These are phyloP conservation scores for Tulasnella sp. DNA, from an alignment of 768 basidiomycete genomes.

Conservation along the genomic window DNA sequence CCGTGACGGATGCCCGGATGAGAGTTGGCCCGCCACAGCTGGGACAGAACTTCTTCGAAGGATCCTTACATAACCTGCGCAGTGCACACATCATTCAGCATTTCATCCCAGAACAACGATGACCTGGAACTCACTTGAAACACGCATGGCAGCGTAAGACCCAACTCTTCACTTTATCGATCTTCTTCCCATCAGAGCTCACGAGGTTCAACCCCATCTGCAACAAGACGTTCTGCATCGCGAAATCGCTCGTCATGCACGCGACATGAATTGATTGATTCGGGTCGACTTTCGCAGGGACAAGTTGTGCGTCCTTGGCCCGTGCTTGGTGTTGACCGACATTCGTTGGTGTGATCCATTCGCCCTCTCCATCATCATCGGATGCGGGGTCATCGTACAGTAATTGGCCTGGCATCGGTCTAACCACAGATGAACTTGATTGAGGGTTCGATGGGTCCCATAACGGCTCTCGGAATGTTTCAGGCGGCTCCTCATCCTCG, in stretches of 20 bases:
- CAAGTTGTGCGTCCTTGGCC: not conserved
- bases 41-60: constrained; percentile 91
- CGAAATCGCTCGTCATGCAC: constrained; percentile 98
- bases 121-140: constrained; percentile 69
- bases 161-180: constrained; percentile 89
- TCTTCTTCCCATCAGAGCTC: constrained; percentile 80
- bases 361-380: constrained; percentile 76
- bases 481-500: not conserved
- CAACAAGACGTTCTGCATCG: constrained; percentile 94
- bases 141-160: constrained; percentile 95
- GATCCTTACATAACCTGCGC: constrained; percentile 96
- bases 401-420: constrained; percentile 21
- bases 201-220: constrained; percentile 91
- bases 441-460: not conserved
- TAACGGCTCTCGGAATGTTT: not conserved
- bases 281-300: not conserved
- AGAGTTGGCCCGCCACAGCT: constrained; percentile 92
- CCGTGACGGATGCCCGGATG: constrained; percentile 81
- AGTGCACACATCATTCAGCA: not conserved
- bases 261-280: constrained; percentile 46
- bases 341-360: constrained; percentile 95
- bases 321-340: constrained; percentile 77
- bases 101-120: not conserved
- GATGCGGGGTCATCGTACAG: constrained; percentile 69
- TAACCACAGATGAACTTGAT: not conserved